A percentile compares a stretch with the other conserved stretches of the same genome.
Evolutionary conservation across 1,284 basidiomycete genomes (phyloP).

Genomic region (Leucoagaricus sp.): DNA sequence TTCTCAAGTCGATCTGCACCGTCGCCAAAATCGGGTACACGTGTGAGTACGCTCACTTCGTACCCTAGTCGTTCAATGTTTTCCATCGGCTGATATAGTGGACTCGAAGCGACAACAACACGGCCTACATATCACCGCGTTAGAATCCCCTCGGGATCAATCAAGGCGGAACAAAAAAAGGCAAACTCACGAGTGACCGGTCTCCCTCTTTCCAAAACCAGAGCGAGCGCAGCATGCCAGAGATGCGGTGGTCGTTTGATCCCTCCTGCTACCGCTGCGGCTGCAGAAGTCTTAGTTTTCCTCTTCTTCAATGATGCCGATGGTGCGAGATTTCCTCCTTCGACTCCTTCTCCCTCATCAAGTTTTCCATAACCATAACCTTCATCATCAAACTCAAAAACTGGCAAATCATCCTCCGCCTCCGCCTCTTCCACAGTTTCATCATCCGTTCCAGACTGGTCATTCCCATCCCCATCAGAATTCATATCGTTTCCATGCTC

Average conservation of each 20-base stretch:
- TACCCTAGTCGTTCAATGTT: constrained; percentile 75
- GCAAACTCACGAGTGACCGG: constrained; percentile 33
- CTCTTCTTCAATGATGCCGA: not conserved
- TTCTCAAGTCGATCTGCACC: constrained; percentile 54
- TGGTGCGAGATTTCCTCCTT: not conserved
- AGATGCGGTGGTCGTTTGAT: constrained; percentile 27
- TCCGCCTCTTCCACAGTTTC: not conserved
- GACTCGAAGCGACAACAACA: constrained; percentile 80
- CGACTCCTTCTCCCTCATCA: not conserved
- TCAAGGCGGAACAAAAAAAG: not conserved
- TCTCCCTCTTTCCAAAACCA: constrained; percentile 35
- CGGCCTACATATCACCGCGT: no score
- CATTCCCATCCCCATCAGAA: constrained; percentile 22
- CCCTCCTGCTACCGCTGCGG: constrained; percentile 11
- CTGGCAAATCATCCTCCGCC: not conserved
- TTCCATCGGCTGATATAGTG: constrained; percentile 81
- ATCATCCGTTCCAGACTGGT: not conserved
- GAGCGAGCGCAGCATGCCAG: constrained; percentile 33
- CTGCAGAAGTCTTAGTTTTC: no score
- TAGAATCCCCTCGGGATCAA: no score
- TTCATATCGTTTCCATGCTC: constrained; percentile 18
- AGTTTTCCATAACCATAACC: not conserved
- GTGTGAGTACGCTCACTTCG: constrained; percentile 74
- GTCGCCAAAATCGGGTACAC: constrained; percentile 74
- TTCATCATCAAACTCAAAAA: constrained; percentile 8